Evolutionary conservation across 1,139 yeast species (phyloP), one percentile per base, ranked within the genome.

Genomic region (Nematodospora anomalae): DNA sequence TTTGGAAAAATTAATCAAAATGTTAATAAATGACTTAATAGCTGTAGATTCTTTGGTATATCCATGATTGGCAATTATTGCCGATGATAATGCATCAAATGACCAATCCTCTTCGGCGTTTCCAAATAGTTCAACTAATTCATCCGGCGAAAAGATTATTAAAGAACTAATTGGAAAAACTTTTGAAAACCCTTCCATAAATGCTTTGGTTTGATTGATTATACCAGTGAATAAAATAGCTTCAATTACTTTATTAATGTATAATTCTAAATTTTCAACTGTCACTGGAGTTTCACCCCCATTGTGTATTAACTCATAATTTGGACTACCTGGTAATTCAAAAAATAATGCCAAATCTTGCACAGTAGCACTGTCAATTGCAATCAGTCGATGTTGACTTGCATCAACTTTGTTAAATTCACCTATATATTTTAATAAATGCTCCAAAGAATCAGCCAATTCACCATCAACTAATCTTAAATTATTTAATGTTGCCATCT

Each of bases 21-120:
- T 71, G 23, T 69, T 67, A 21, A 89, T 60, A 40, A 92, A 63
- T 42, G 76, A 70, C 42, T 70, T 72, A 8, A 92, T 77, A 0
- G 83, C 71, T 12, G 62, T 62, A 2, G 95, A 85, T 24, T 84
- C 94, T 53, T 76, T 75, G 6, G 76, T 76, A 51, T 84, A 92
- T 2, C 98, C 98, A 58, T 92, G 98, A 51, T 90, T 95, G 0
- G 97, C 96, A 48, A 78, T 79, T 16, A 92, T 67, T 0, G 82
- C 71, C 2, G 77, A 68, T 7, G 67, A 52, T 31, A 92, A 63
- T 0, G 94, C 77, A 32, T 72, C 76, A 32, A 54, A 55, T 0
- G 92, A 77, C 97, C 98, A 92, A 53, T 92, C 97, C 52, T 89
- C 97, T 35, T 81, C 81, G 2, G 79, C 78, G 43, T 77, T 80